Conservation (phyloP, 108 stramenopile genomes). For the Skeletonema menzelii region DNA sequence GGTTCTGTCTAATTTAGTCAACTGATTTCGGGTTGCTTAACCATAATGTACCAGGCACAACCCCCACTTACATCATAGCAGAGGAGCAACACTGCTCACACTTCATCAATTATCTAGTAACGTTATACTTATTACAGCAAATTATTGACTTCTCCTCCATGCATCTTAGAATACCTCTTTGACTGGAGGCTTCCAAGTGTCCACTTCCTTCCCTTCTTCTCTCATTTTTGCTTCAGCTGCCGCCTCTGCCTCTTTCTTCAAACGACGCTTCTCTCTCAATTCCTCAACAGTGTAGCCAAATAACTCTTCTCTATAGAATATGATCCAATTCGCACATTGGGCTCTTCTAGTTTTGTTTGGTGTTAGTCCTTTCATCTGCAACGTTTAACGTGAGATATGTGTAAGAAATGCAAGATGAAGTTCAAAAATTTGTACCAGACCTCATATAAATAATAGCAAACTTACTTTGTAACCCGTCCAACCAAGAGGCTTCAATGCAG, state of each 20-base stretch:
- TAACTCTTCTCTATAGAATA: slow-evolving; percentile 86
- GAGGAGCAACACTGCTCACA: too few species aligned
- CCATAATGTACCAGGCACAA: too few species aligned
- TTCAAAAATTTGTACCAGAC: too few species aligned
- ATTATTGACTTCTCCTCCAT: background rate
- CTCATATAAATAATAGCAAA: too few species aligned
- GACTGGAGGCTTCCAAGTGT: slow-evolving; percentile 76
- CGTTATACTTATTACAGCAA: too few species aligned
- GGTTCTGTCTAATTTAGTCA: too few species aligned
- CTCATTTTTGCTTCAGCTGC: slow-evolving; percentile 32
- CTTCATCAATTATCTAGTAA: too few species aligned
- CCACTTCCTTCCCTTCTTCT: slow-evolving; percentile 33
- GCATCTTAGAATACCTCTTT: slow-evolving; percentile 70
- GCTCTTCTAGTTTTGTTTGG: slow-evolving; percentile 95
- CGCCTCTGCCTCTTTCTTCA: slow-evolving; percentile 65
- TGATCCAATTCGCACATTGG: slow-evolving; percentile 91
- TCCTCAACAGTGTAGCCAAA: slow-evolving; percentile 90
- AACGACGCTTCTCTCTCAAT: slow-evolving; percentile 56
- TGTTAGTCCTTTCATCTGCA: slow-evolving; percentile 81
- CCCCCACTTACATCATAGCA: too few species aligned
- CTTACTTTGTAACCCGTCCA: slow-evolving; percentile 82
- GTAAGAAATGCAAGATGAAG: background rate
- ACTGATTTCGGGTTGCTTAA: too few species aligned
- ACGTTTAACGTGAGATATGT: background rate
- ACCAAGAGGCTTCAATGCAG: slow-evolving; percentile 76